A percentile compares a stretch with the other conserved stretches of the same genome.
Conservation (phyloP, 2,329 filamentous ascomycete genomes). For the Penicillium frequentans region DNA sequence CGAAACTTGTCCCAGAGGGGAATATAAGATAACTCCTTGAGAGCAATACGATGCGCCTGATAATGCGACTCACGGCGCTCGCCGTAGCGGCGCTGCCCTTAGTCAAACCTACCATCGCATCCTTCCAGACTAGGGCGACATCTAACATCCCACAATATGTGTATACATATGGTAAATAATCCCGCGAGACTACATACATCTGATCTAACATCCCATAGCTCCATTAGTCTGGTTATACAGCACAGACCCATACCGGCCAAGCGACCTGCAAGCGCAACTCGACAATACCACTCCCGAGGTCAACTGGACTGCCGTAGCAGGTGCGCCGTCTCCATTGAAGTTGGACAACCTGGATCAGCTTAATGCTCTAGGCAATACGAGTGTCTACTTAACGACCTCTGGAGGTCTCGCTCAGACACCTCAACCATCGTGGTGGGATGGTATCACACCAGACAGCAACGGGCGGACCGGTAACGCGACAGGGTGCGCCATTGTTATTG, state of each 20-base stretch:
- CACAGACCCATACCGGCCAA: conserved; percentile 51
- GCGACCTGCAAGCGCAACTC: conserved; percentile 50
- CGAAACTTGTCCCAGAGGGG: no score
- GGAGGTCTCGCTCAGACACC: conserved; percentile 46
- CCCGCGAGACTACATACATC: neutral
- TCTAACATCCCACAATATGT: conserved; percentile 44
- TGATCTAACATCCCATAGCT: conserved; percentile 33
- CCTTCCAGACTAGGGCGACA: conserved; percentile 2
- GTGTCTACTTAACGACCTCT: conserved; percentile 52
- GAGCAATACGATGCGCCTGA: neutral
- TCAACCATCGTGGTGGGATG: conserved; percentile 51
- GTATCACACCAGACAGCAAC: conserved; percentile 52
- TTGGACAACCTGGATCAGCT: conserved; percentile 51
- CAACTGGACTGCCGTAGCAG: conserved; percentile 41
- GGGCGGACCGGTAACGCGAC: conserved; percentile 54
- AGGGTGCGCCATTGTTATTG: conserved; percentile 57
- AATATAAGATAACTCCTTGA: neutral
- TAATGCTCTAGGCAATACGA: conserved; percentile 46
- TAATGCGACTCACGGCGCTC: conserved; percentile 6
- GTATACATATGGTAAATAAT: conserved; percentile 45
- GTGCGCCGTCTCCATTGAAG: conserved; percentile 42
- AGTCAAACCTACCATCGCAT: conserved; percentile 1
- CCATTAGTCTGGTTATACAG: conserved; percentile 54
- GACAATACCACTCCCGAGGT: conserved; percentile 48
- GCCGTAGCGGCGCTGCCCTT: conserved; percentile 1